Evolutionary conservation across 345 rosid genomes (phyloP).

Genomic region (Physaria fendleri): DNA sequence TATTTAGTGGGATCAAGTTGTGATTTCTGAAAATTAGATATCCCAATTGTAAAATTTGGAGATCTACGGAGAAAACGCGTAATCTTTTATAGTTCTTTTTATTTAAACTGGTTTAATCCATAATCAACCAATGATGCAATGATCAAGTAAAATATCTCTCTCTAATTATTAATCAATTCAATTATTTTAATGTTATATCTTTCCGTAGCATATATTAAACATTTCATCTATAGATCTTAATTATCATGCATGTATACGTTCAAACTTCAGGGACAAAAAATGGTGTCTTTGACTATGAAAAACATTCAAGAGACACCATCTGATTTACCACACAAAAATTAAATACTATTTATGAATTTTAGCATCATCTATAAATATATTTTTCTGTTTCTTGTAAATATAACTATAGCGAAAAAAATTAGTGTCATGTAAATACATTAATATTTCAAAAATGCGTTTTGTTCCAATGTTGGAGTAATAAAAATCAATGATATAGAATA

Average conservation of each 20-base stretch:
- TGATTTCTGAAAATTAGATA: neutral
- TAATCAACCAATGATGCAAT: neutral
- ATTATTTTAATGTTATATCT: neutral
- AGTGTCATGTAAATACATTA: neutral
- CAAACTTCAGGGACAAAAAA: neutral
- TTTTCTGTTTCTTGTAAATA: neutral
- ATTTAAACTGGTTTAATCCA: neutral
- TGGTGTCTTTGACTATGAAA: neutral
- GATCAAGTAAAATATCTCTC: neutral
- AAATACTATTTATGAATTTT: neutral
- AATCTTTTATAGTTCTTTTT: neutral
- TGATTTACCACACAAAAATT: too few species aligned
- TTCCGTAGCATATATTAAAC: neutral
- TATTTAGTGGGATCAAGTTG: constrained; percentile 5
- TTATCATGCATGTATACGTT: neutral
- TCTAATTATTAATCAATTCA: neutral
- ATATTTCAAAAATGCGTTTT: neutral
- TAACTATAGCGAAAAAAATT: neutral
- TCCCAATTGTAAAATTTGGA: neutral
- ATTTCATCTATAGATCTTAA: neutral
- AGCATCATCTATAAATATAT: neutral
- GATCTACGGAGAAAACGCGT: neutral
- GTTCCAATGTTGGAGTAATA: neutral
- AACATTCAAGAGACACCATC: too few species aligned
- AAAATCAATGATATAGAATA: neutral